A percentile compares a stretch with the other conserved stretches of the same genome.
Conservation (phyloP, 805 yeast species). For the Millerago galiae region DNA sequence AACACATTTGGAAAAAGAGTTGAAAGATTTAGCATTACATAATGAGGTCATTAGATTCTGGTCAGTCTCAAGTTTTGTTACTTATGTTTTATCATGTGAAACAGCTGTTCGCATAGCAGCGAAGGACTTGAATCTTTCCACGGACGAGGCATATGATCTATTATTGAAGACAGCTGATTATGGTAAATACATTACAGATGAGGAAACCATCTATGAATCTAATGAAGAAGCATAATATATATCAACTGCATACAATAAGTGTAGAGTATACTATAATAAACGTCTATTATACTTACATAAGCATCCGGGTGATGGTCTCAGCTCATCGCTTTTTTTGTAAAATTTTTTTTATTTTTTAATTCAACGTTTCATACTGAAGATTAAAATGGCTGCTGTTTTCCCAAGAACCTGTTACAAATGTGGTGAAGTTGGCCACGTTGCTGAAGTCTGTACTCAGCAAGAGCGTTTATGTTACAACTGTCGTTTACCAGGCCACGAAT, state of each 20-base stretch:
- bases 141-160: slow-evolving; percentile 40
- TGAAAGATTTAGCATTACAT: slow-evolving; percentile 22
- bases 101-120: slow-evolving; percentile 44
- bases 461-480: slow-evolving; percentile 92
- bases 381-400: slow-evolving; percentile 29
- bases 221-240: not conserved
- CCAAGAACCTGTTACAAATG: slow-evolving; percentile 87
- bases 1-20: slow-evolving; percentile 24
- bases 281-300: too few relatives aligned
- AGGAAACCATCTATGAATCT: slow-evolving; percentile 6
- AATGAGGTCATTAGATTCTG: slow-evolving; percentile 52
- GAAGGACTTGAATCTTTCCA: slow-evolving; percentile 35
- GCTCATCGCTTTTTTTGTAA: too few relatives aligned
- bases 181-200: slow-evolving; percentile 31
- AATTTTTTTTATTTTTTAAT: too few relatives aligned
- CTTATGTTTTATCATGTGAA: slow-evolving; percentile 60
- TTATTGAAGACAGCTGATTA: slow-evolving; percentile 43
- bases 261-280: too few relatives aligned
- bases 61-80: slow-evolving; percentile 43
- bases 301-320: too few relatives aligned
- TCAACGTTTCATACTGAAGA: not conserved
- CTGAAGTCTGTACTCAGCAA: slow-evolving; percentile 78
- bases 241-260: too few relatives aligned
- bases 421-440: slow-evolving; percentile 88
- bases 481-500: slow-evolving; percentile 83